Base-by-base conservation (phyloP, 2,329 filamentous ascomycete species). In the Elsinoe ampelina region DNA sequence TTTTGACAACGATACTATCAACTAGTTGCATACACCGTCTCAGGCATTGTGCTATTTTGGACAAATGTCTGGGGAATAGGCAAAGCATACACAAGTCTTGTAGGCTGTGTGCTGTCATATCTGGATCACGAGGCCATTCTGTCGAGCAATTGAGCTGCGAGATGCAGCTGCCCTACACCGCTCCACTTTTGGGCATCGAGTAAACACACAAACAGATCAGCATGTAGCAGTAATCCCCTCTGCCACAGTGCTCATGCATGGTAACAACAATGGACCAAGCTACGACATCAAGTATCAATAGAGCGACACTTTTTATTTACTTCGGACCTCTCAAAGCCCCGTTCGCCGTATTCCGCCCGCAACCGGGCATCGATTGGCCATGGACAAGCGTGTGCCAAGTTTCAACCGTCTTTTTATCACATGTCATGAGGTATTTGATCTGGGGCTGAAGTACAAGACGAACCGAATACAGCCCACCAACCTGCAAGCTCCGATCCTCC, bases 1-100 rank as follows among this genome's bases (percentile, higher is more conserved):
- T 52, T 52, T 52, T 52, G 48, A 52, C 48, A 52, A 52, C 48
- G 48, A 52, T 39, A 52, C 48, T 52, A 52, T 38, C 32, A 39
- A 11, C 32, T 52, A 52, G 48, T 26, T 52, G 48, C 48, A 52
- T 52, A 26, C 48, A 52, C 34, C 48, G 48, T 52, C 48, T 52
- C 19, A 35, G n/a, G 26, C 32, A 17, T 15, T 19, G n/a, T 52
- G 17, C 48, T 52, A 52, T 36, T 52, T 52, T 39, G 32, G 15
- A 36, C 13, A 7, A 22, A 30, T 52, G 32, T 38, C 48, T 26
- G 48, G 48, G 48, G 48, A 52, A 52, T 52, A 26, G 34, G 19
- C 17, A 26, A 35, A 39, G 32, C 13, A 36, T 19, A 2, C 3
- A 38, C 3, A 51, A 11, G 17, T 20, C 20, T 39, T 7, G 35